Conservation (phyloP, 139 green algal genomes). For the Picochlorum sp. region DNA sequence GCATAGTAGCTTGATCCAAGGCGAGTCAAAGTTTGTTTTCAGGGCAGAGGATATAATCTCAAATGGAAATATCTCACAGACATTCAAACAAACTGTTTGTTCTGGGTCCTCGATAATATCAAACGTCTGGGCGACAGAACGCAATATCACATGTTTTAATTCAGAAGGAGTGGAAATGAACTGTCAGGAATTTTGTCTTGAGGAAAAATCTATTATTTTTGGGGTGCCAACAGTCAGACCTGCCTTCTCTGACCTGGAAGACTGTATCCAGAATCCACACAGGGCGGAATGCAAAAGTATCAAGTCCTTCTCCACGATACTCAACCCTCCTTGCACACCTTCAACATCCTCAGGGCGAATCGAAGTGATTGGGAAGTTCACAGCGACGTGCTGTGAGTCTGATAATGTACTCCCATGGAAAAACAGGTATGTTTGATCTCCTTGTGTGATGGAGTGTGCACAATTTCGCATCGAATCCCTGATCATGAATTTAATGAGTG, state of each 20-base stretch:
- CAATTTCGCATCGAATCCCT: not conserved
- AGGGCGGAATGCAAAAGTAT: not conserved
- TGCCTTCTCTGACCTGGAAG: not conserved
- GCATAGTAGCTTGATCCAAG: not conserved
- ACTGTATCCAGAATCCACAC: not conserved
- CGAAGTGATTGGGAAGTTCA: not conserved
- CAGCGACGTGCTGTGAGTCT: conserved; percentile 1
- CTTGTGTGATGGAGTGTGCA: not conserved
- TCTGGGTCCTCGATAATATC: not conserved
- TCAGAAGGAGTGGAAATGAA: not conserved
- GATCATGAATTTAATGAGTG: not conserved
- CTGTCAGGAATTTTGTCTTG: not conserved
- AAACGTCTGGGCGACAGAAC: not conserved
- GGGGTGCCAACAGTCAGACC: not conserved
- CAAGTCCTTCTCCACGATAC: not conserved
- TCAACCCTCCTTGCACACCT: not conserved
- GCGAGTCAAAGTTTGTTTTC: conserved; percentile 7
- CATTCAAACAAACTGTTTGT: not conserved
- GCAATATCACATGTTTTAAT: not conserved
- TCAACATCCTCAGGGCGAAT: not conserved
- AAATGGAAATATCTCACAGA: not conserved
- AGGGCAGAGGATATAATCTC: not conserved
- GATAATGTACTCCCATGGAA: not conserved
- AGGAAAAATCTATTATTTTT: not conserved
- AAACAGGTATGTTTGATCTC: not conserved